phyloP scores from a whole-genome alignment of 2,329 filamentous ascomycete genomes.

The Fusarium cicatricum region DNA sequence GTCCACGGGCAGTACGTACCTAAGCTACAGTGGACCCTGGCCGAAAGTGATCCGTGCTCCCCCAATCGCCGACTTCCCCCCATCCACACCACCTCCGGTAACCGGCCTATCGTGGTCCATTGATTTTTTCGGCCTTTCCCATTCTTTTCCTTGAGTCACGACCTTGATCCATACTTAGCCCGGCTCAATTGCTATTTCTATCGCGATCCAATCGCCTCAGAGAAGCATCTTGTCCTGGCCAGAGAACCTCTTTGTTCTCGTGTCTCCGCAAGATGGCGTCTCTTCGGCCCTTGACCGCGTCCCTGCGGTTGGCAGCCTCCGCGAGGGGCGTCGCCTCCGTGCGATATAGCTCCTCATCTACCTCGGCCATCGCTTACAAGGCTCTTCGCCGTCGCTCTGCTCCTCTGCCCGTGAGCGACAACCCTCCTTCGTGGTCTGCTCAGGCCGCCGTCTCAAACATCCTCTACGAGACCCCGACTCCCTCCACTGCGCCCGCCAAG shows the following conservation, averaged over 20 bases:
- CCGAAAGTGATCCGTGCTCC: constrained; percentile 36
- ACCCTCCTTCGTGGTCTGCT: constrained; percentile 83
- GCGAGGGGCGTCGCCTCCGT: constrained; percentile 43
- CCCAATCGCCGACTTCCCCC: constrained; percentile 12
- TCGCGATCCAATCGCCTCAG: constrained; percentile 27
- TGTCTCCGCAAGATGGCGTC: constrained; percentile 52
- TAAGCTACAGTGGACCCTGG: constrained; percentile 24
- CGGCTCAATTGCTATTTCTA: constrained; percentile 30
- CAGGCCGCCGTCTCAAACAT: constrained; percentile 97
- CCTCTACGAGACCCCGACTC: constrained; percentile 95
- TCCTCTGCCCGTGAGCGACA: constrained; percentile 80
- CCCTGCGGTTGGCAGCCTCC: constrained; percentile 49
- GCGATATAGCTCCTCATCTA: constrained; percentile 65
- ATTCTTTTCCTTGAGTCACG: constrained; percentile 40
- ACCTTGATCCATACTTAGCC: constrained; percentile 15
- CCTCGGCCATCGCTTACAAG: constrained; percentile 96
- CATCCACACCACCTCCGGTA: constrained; percentile 35
- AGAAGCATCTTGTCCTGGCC: constrained; percentile 40
- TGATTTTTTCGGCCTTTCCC: constrained; percentile 40
- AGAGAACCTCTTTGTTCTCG: constrained; percentile 36
- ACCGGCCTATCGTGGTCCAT: constrained; percentile 39
- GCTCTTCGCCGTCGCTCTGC: constrained; percentile 90
- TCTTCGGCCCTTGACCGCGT: constrained; percentile 53
- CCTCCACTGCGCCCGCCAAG: constrained; percentile 84
- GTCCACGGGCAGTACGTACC: no score